These are phyloP conservation scores for Sextonia rubra DNA, from an alignment of 164 flowering plant species.

Conservation along the genomic window DNA sequence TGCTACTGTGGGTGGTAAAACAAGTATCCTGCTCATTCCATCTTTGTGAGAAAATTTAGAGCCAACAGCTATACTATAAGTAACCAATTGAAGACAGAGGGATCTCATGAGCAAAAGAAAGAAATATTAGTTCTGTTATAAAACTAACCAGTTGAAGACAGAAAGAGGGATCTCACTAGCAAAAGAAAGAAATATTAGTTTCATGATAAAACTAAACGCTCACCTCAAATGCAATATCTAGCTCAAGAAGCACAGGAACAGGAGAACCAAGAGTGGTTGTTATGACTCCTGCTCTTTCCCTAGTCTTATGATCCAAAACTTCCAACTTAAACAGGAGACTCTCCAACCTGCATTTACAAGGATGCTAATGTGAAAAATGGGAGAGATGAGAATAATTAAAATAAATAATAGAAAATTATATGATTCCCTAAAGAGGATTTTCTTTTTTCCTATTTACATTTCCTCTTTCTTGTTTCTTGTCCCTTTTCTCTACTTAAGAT, in stretches of 20 bases:
- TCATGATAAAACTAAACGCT: background rate
- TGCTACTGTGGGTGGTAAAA: background rate
- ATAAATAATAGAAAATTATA: background rate
- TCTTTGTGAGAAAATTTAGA: background rate
- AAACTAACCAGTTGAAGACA: background rate
- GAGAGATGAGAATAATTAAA: background rate
- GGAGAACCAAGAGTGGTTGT: constrained; percentile 83
- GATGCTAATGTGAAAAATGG: background rate
- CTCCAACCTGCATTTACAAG: constrained; percentile 54
- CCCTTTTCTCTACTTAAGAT: no score
- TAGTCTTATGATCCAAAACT: constrained; percentile 86
- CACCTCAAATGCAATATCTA: constrained; percentile 14
- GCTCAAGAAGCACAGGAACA: constrained; percentile 59
- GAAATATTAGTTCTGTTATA: background rate
- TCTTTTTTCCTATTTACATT: no score
- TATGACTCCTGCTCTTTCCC: constrained; percentile 95
- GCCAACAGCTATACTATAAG: background rate
- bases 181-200: background rate
- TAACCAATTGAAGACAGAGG: background rate
- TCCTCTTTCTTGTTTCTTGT: no score
- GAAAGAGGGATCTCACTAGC: background rate
- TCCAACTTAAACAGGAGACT: constrained; percentile 71
- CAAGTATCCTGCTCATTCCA: background rate
- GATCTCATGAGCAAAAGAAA: background rate
- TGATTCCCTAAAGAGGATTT: background rate